Base-by-base conservation (phyloP, 2,329 filamentous ascomycete genomes). In the Phoma sp. region DNA sequence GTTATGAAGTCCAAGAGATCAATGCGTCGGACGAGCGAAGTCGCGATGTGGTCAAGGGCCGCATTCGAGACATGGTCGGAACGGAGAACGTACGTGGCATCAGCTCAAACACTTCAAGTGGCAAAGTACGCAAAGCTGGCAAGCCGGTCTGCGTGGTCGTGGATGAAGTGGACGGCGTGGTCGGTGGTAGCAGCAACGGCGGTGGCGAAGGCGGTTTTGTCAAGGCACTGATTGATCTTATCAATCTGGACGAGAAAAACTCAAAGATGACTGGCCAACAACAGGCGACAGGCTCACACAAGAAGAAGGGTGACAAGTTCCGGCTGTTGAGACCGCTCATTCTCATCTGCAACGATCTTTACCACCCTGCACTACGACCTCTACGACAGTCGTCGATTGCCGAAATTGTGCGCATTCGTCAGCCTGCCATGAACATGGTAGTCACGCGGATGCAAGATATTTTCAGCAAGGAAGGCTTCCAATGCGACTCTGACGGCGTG, bases 1-100 rank as follows among this genome's bases (percentile, higher is more conserved):
- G 95, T 0, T 99, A 99, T 68, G 95, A 98, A 69, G 90, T 96
- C 1, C 85, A 98, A 71, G 95, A 99, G 73, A 96, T 99, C 77
- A 99, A 99, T 68, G 95, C 96, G 8, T 98, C 94, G 67, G 95
- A 99, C 70, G 96, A 99, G 71, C 85, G 95, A 67, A 96, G 92
- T 70, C 84, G 85, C 27, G 88, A 94, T 68, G 92, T 99, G 1
- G 95, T 99, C 32, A 95, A 91, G 71, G 92, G 91, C 6, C 85
- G 92, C 15, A 97, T 99, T 62, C 85, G 91, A 64, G 96, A 96
- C 52, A 94, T 91, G 73, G 83, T 99, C 31, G 93, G 91, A 0
- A 99, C 95, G 0, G 94, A 99, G 74, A 97, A 91, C 56, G 94
- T 99, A 57, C 95, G 84, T 25, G 87, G 91, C 8, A 82, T 85